Conservation (phyloP, 495 filamentous ascomycete species). For the Aspergillus heteromorphus region DNA sequence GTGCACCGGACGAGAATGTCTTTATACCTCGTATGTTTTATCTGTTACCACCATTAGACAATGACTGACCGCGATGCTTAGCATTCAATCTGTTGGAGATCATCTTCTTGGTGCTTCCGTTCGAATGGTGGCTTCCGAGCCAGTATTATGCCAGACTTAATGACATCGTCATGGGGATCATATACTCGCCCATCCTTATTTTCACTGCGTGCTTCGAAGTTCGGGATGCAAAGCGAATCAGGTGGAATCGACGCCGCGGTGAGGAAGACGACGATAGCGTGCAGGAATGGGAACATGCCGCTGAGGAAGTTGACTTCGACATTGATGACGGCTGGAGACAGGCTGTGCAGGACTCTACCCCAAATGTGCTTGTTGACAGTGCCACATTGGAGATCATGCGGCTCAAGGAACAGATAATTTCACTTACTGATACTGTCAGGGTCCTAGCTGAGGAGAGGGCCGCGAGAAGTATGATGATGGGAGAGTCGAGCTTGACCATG, state of each 20-base stretch:
- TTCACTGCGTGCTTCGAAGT: conserved; percentile 74
- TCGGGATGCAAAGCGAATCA: conserved; percentile 60
- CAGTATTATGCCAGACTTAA: conserved; percentile 70
- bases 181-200: conserved; percentile 82
- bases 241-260: conserved; percentile 65
- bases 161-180: conserved; percentile 74
- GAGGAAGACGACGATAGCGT: conserved; percentile 85
- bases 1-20: conserved; percentile 95
- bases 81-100: conserved; percentile 92
- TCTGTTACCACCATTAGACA: not conserved
- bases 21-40: conserved; percentile 68
- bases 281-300: conserved; percentile 91
- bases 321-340: conserved; percentile 76
- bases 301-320: conserved; percentile 67
- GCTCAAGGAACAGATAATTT: conserved; percentile 62
- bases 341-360: conserved; percentile 63
- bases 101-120: conserved; percentile 67
- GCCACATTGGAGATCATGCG: conserved; percentile 63
- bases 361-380: conserved; percentile 69
- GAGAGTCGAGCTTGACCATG: conserved; percentile 15
- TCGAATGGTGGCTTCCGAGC: conserved; percentile 91
- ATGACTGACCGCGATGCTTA: conserved; percentile 5
- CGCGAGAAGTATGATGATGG: conserved; percentile 1
- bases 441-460: conserved; percentile 29
- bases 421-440: conserved; percentile 58